Evolutionary conservation across 345 rosid genomes (phyloP), one percentile per base, ranked within the genome.

Genomic region (Salix exigua): DNA sequence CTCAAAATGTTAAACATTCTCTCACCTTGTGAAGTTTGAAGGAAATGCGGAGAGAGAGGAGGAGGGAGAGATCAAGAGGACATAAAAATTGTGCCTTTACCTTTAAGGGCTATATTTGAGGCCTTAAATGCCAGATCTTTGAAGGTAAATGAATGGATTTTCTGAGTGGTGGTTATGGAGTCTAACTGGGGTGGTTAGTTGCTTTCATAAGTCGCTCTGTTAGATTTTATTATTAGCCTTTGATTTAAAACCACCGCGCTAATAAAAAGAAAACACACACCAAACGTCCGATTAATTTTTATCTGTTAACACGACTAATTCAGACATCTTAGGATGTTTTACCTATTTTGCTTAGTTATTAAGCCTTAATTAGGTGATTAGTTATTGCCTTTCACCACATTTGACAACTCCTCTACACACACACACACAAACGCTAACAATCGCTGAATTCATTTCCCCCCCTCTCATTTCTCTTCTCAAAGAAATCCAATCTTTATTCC

Each of bases 201-300:
- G 74, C 71, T 76, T 76, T 76, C 77, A 2, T 60, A 7, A 17
- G 48, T 76, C 70, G 76, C 81, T 55, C 30, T 73, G 61, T 70
- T 55, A 42, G 70, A 51, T 10, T 23, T n/a, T 66, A 66, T 80
- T 70, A 75, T 77, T 73, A 64, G 79, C 81, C 82, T 75, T 81
- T 37, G 76, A 82, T 83, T 74, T 74, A 64, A 85, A 86, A 82
- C 86, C 67, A 46, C 82, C 90, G 85, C 88, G 89, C 89, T 38
- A 71, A 80, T n/a, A 55, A 2, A 55, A n/a, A n/a, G 9, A 7
- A 9, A 55, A 55, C 12, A n/a, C 11, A 33, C 28, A 23, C 18
- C 38, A 8, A 46, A 46, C n/a, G 5, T 4, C 16, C 19, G 12
- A 31, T 33, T 46, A 46, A 46, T 46, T 12, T 46, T 46, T 12